Percentiles rank a stretch among this genome's conserved stretches.
Evolutionary conservation across 1,284 basidiomycete genomes (phyloP).

Genomic region (Cutaneotrichosporon curvatum): DNA sequence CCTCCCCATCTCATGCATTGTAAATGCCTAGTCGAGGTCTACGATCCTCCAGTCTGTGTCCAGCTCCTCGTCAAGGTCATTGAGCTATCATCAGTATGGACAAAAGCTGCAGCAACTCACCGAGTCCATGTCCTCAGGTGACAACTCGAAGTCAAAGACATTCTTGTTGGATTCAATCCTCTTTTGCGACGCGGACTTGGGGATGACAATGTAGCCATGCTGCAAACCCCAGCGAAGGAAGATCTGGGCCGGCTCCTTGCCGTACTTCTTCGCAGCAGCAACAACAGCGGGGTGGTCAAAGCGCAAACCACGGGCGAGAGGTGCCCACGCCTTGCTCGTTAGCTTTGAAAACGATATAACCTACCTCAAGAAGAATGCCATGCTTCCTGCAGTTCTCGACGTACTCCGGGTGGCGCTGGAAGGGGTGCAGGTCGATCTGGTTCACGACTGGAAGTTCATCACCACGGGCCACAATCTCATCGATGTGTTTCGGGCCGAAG

Average conservation of each 20-base stretch:
- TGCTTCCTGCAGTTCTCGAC: constrained; percentile 48
- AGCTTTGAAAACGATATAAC: not conserved
- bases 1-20: too few species aligned
- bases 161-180: constrained; percentile 49
- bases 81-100: not conserved
- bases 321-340: constrained; percentile 42
- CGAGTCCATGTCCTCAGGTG: constrained; percentile 47
- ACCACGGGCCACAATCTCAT: constrained; percentile 44
- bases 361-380: constrained; percentile 46
- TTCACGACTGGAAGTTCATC: constrained; percentile 44
- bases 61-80: constrained; percentile 7
- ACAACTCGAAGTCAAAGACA: constrained; percentile 49
- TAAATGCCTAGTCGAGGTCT: too few species aligned
- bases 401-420: constrained; percentile 47
- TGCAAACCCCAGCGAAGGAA: constrained; percentile 52
- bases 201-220: constrained; percentile 48
- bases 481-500: constrained; percentile 49
- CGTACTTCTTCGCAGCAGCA: constrained; percentile 40
- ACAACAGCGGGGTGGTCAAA: constrained; percentile 46
- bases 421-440: constrained; percentile 47
- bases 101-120: constrained; percentile 22
- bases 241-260: constrained; percentile 47
- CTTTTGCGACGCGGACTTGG: constrained; percentile 49
- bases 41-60: constrained; percentile 37
- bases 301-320: constrained; percentile 46